Base-by-base conservation (phyloP, 1,139 yeast genomes). In the Pichia inconspicua region DNA sequence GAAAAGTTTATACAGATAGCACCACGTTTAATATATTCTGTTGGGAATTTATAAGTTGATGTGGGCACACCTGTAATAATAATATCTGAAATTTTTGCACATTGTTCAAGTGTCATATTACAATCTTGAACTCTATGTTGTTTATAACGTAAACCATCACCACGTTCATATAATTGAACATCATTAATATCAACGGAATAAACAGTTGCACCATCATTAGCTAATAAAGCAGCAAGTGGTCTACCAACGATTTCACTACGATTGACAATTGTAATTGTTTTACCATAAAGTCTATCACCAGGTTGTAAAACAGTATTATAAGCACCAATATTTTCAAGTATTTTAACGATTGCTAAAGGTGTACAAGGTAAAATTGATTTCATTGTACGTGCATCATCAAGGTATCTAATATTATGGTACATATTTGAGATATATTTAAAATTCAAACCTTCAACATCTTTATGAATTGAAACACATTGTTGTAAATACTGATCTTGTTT, bases 211-310 rank as follows among this genome's bases (percentile, higher is more conserved):
- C 98, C 98, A 62, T 92, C 98, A 60, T 92, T 92, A 27, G 98
- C 98, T 56, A 94, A 71, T 40, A 92, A 69, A 0, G 98, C 97
- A 32, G 98, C 98, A 54, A 92, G 72, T 1, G 98, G 98, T 57
- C 98, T 80, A 7, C 98, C 98, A 22, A 92, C 98, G 58, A 92
- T 90, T 66, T 92, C 98, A 11, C 95, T 84, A 59, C 98, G 76
- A 69, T 92, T 92, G 45, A 92, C 92, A 45, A 92, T 82, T 47
- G 95, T 82, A 49, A 92, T 75, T 47, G 92, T 90, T 65, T 89
- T 90, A 42, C 98, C 98, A 60, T 88, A 92, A 27, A 92, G 73
- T 51, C 97, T 75, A 70, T 92, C 89, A 8, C 98, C 98, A 60
- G 88, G 85, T 36, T 85, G 86, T 49, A 92, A 68, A 28, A 90